Evolutionary conservation across 1,284 basidiomycete species (phyloP).

Genomic region (Microbotryum intermedium): DNA sequence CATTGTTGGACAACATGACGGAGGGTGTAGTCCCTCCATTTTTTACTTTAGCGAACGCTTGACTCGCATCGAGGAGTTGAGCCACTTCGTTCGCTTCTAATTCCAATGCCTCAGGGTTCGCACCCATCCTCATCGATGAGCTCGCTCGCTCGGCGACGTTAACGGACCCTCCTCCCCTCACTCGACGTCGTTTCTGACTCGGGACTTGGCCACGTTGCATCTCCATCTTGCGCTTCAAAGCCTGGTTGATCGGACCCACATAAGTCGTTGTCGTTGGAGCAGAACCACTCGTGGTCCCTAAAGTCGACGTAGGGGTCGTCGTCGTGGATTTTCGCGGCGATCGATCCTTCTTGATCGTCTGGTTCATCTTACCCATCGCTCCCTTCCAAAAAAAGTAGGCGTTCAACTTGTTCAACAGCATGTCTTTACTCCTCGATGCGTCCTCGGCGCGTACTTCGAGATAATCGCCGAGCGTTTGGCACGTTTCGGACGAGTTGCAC

Average conservation of each 20-base stretch:
- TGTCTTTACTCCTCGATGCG: neutral
- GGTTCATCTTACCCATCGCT: slow-evolving; percentile 43
- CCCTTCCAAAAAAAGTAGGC: slow-evolving; percentile 76
- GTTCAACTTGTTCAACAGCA: slow-evolving; percentile 68
- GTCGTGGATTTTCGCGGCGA: neutral
- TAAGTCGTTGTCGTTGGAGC: neutral
- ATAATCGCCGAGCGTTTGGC: slow-evolving; percentile 66
- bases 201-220: slow-evolving; percentile 41
- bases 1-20: no score
- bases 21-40: no score
- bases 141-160: slow-evolving; percentile 12
- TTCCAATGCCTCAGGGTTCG: slow-evolving; percentile 46
- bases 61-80: slow-evolving; percentile 39
- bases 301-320: neutral
- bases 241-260: slow-evolving; percentile 43
- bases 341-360: slow-evolving; percentile 19
- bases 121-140: slow-evolving; percentile 47
- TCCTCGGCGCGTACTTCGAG: slow-evolving; percentile 55
- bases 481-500: slow-evolving; percentile 72
- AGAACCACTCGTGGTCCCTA: neutral
- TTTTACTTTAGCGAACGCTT: no score
- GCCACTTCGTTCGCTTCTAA: slow-evolving; percentile 53
- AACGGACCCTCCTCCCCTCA: slow-evolving; percentile 34
- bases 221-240: slow-evolving; percentile 63
- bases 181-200: slow-evolving; percentile 39